phyloP scores from a whole-genome alignment of 768 basidiomycete genomes.

The Cystobasidium ongulense region DNA sequence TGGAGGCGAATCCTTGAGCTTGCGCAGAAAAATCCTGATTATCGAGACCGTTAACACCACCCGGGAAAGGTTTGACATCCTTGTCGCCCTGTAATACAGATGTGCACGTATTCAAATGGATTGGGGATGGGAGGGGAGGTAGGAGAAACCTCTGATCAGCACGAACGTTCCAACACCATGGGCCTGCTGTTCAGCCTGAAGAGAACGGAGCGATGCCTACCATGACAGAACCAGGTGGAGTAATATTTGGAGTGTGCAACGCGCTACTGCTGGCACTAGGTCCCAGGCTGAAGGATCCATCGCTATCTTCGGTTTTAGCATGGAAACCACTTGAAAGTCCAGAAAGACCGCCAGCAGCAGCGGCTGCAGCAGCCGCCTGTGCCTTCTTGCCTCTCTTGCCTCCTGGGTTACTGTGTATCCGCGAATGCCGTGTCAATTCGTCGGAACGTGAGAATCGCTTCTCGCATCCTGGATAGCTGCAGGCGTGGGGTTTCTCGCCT shows the following conservation, averaged over 20 bases:
- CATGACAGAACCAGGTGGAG: neutral
- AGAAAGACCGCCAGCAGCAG: neutral
- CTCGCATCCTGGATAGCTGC: constrained; percentile 87
- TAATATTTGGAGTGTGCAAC: neutral
- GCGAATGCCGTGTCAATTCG: constrained; percentile 89
- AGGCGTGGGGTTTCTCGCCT: constrained; percentile 92
- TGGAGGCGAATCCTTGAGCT: neutral
- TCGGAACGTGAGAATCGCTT: constrained; percentile 98
- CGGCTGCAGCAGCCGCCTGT: neutral
- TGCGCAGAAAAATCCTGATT: neutral
- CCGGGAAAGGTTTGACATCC: neutral
- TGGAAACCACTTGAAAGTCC: neutral
- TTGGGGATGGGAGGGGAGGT: neutral
- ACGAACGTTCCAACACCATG: neutral
- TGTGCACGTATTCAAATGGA: neutral
- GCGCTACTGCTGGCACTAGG: neutral
- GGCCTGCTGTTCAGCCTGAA: neutral
- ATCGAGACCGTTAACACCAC: neutral
- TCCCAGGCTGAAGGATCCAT: neutral
- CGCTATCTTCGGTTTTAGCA: neutral
- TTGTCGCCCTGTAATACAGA: neutral
- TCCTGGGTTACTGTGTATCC: constrained; percentile 58
- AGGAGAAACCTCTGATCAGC: neutral
- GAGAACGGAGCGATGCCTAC: neutral
- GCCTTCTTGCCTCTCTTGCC: constrained; percentile 32